Evolutionary conservation across 2,329 filamentous ascomycete genomes (phyloP).

Genomic region (Aplosporella prunicola): DNA sequence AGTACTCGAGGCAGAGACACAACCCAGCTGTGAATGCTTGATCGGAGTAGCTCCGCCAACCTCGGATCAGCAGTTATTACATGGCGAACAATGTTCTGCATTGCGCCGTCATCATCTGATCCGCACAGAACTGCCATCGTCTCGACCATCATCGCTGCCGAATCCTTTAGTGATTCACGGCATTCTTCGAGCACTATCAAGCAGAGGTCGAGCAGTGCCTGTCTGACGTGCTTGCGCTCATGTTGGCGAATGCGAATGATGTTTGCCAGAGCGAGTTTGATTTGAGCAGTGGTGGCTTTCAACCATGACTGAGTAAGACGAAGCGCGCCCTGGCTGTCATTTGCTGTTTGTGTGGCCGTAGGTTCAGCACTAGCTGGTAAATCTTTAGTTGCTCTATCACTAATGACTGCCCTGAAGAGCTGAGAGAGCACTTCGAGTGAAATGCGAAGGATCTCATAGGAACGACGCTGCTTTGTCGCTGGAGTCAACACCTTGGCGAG

Average conservation of each 20-base stretch:
- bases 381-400: conserved; percentile 32
- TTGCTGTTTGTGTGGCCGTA: conserved; percentile 11
- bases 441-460: conserved; percentile 54
- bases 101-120: conserved; percentile 39
- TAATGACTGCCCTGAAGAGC: conserved; percentile 37
- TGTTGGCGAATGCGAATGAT: conserved; percentile 67
- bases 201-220: conserved; percentile 61
- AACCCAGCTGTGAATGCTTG: conserved; percentile 70
- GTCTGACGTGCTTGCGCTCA: conserved; percentile 57
- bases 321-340: conserved; percentile 27
- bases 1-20: conserved; percentile 71
- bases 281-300: conserved; percentile 66
- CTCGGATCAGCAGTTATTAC: conserved; percentile 54
- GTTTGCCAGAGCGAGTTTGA: conserved; percentile 72
- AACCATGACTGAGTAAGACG: conserved; percentile 56
- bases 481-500: conserved; percentile 66
- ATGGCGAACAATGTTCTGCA: conserved; percentile 42
- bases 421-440: conserved; percentile 50
- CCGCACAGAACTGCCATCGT: conserved; percentile 60
- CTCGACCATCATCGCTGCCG: conserved; percentile 64
- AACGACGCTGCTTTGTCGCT: conserved; percentile 51
- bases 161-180: conserved; percentile 59
- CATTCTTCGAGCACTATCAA: conserved; percentile 70
- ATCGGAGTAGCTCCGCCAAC: conserved; percentile 56
- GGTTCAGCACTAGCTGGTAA: conserved; percentile 15